Percentiles rank a stretch among this genome's conserved stretches.
These are phyloP conservation scores for Dendryphion nanum DNA, from an alignment of 2,329 filamentous ascomycete genomes.

Conservation along the genomic window DNA sequence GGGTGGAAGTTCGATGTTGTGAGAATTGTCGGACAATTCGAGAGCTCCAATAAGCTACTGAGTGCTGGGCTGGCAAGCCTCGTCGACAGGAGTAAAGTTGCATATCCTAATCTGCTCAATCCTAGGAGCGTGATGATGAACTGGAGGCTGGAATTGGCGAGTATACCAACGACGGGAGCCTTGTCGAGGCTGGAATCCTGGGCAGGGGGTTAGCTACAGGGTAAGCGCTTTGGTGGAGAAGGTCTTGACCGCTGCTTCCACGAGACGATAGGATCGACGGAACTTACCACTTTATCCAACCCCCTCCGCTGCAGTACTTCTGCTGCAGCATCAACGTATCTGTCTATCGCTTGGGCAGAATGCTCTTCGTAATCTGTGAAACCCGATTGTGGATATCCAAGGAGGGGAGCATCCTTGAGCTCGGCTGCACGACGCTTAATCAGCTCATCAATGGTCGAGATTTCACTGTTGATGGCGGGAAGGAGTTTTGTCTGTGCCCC, in stretches of 20 bases:
- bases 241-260: background rate
- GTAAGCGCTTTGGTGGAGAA: too few species aligned
- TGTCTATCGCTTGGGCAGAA: constrained; percentile 21
- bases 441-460: constrained; percentile 24
- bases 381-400: constrained; percentile 23
- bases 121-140: constrained; percentile 56
- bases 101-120: constrained; percentile 55
- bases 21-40: constrained; percentile 10
- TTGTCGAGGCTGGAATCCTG: constrained; percentile 6
- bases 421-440: constrained; percentile 21
- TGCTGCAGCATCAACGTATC: constrained; percentile 24
- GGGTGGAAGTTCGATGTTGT: constrained; percentile 16
- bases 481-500: background rate
- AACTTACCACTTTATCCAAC: constrained; percentile 4
- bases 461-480: background rate
- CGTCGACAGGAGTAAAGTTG: constrained; percentile 55
- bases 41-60: constrained; percentile 37
- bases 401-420: constrained; percentile 14
- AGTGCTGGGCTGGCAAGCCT: constrained; percentile 54
- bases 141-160: constrained; percentile 55
- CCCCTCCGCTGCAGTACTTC: constrained; percentile 17
- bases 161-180: constrained; percentile 44
- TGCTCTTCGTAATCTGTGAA: constrained; percentile 24
- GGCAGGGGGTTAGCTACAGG: too few species aligned
- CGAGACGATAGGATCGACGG: background rate